A percentile compares a stretch with the other conserved stretches of the same genome.
Evolutionary conservation across 306 rosid species (phyloP).

Genomic region (Quercus aquifolioides): DNA sequence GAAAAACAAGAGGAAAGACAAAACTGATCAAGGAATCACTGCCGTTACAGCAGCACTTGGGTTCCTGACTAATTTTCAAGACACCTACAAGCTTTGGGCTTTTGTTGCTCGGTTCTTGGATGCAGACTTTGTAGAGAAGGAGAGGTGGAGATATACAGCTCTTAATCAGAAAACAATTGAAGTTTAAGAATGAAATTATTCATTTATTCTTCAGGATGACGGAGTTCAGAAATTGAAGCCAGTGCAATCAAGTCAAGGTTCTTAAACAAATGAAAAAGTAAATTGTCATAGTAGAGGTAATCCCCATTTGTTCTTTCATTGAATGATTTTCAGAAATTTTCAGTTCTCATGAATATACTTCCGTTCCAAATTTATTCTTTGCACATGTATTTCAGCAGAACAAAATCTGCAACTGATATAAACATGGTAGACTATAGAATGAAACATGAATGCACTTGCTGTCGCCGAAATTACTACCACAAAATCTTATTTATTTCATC

Average conservation of each 20-base stretch:
- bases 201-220: conserved; percentile 21
- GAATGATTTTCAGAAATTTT: background rate
- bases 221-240: conserved; percentile 5
- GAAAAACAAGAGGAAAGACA: conserved; percentile 33
- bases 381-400: background rate
- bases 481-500: background rate
- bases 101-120: conserved; percentile 88
- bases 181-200: conserved; percentile 34
- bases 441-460: background rate
- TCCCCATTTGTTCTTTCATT: conserved; percentile 10
- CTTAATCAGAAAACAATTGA: conserved; percentile 77
- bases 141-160: conserved; percentile 89
- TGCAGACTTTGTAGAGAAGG: conserved; percentile 95
- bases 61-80: conserved; percentile 75
- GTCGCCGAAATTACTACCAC: background rate
- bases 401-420: background rate
- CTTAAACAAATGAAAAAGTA: conserved; percentile 1
- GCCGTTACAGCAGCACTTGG: conserved; percentile 93
- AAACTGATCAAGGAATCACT: conserved; percentile 49
- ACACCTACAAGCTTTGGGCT: conserved; percentile 75
- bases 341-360: background rate
- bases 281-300: background rate
- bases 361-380: background rate
- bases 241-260: conserved; percentile 18
- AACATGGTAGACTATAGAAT: background rate